These are phyloP conservation scores for Tephrocybe sp. DNA, from an alignment of 768 basidiomycete species.

Conservation along the genomic window DNA sequence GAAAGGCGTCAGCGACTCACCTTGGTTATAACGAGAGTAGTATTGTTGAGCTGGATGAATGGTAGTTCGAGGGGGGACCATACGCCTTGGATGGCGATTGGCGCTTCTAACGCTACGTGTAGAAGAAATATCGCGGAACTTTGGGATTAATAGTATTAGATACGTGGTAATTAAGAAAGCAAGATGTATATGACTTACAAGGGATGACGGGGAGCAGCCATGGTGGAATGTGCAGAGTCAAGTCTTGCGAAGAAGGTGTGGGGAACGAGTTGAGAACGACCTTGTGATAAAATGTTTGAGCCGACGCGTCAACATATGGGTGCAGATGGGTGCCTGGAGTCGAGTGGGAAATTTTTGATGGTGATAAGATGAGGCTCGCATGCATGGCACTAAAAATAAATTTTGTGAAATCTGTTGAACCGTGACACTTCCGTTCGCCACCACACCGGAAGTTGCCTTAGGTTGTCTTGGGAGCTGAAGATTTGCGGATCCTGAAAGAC, in stretches of 20 bases:
- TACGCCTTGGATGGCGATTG: conserved; percentile 74
- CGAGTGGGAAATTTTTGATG: neutral
- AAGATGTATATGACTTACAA: neutral
- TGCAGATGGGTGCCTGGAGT: neutral
- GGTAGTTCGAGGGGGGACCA: conserved; percentile 61
- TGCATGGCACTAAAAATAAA: neutral
- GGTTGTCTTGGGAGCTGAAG: too few relatives aligned
- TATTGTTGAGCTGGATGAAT: conserved; percentile 81
- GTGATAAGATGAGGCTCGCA: conserved; percentile 1
- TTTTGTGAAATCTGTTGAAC: neutral
- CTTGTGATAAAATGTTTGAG: neutral
- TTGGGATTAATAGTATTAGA: neutral
- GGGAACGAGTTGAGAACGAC: too few relatives aligned
- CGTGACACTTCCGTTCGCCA: too few relatives aligned
- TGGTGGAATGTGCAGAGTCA: neutral
- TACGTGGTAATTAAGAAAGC: neutral
- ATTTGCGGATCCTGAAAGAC: too few relatives aligned
- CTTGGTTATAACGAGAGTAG: conserved; percentile 72
- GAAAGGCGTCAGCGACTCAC: conserved; percentile 30
- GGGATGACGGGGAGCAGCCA: conserved; percentile 10
- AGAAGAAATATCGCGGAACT: conserved; percentile 73
- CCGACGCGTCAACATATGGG: neutral
- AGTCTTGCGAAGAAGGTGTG: too few relatives aligned
- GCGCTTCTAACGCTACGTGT: conserved; percentile 77
- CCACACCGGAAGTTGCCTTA: too few relatives aligned